A percentile compares a stretch with the other conserved stretches of the same genome.
Evolutionary conservation across 352 stramenopile genomes (phyloP).

Genomic region (Globisporangium yorkense): DNA sequence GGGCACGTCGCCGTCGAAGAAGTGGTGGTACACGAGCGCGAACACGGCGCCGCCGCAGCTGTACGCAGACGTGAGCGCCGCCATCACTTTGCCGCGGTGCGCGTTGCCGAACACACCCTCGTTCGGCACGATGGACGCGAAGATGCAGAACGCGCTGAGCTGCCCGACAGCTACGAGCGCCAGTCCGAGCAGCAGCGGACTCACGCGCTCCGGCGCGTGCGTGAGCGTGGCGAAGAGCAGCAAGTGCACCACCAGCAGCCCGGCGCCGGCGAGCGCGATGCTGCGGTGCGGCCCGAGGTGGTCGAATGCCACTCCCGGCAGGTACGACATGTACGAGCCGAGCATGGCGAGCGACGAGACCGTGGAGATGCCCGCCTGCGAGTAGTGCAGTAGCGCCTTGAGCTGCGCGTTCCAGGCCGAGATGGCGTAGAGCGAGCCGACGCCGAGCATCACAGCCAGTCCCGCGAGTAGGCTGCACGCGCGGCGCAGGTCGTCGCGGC

Average conservation of each 20-base stretch:
- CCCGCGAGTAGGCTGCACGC: slow-evolving; percentile 48
- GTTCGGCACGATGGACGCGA: slow-evolving; percentile 72
- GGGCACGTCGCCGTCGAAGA: slow-evolving; percentile 55
- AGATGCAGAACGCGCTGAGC: slow-evolving; percentile 67
- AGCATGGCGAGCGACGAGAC: slow-evolving; percentile 73
- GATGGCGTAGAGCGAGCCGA: slow-evolving; percentile 75
- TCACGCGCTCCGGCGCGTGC: slow-evolving; percentile 31
- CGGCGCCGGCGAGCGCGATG: slow-evolving; percentile 37
- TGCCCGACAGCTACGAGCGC: slow-evolving; percentile 57
- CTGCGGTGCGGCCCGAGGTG: slow-evolving; percentile 53
- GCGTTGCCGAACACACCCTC: slow-evolving; percentile 67
- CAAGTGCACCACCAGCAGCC: slow-evolving; percentile 31
- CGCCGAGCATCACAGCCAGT: slow-evolving; percentile 58
- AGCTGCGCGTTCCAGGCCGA: slow-evolving; percentile 83
- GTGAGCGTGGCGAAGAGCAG: slow-evolving; percentile 41
- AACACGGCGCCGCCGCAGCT: slow-evolving; percentile 77
- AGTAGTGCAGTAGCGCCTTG: slow-evolving; percentile 68
- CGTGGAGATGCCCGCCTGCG: slow-evolving; percentile 63
- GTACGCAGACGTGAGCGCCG: slow-evolving; percentile 60
- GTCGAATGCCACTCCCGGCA: slow-evolving; percentile 69
- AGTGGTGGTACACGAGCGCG: slow-evolving; percentile 57
- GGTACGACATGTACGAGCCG: slow-evolving; percentile 72
- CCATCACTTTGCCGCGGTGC: slow-evolving; percentile 77
- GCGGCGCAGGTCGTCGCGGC: slow-evolving; percentile 16
- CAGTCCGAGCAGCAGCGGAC: slow-evolving; percentile 40